phyloP scores from a whole-genome alignment of 495 filamentous ascomycete genomes.

The Schizothecium vesticola region DNA sequence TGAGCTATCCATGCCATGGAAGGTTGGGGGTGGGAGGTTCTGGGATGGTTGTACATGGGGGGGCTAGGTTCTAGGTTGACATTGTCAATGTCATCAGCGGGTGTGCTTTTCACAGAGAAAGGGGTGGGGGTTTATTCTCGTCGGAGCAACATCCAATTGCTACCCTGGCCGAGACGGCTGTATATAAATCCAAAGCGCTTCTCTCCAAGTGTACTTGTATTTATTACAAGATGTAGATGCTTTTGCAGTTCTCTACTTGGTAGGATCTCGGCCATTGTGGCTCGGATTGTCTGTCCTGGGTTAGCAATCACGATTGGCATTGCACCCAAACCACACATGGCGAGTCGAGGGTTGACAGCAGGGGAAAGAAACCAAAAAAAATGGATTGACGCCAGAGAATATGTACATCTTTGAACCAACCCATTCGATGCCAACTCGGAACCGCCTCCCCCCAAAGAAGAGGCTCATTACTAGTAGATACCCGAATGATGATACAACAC shows the following conservation, averaged over 20 bases:
- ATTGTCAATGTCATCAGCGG: not conserved
- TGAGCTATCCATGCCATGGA: not conserved
- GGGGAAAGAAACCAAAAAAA: not conserved
- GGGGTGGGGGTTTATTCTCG: not conserved
- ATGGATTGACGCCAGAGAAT: not conserved
- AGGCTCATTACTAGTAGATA: slow-evolving; percentile 11
- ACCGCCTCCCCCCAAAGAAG: not conserved
- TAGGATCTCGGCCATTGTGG: not conserved
- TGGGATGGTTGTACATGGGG: not conserved
- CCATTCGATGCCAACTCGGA: not conserved
- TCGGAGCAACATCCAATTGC: not conserved
- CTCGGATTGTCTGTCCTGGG: not conserved
- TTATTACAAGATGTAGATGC: not conserved
- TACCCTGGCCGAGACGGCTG: not conserved
- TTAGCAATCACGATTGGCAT: not conserved
- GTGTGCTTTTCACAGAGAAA: slow-evolving; percentile 6
- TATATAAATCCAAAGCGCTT: not conserved
- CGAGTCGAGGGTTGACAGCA: no score
- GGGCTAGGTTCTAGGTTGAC: not conserved
- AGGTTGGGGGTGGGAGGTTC: not conserved
- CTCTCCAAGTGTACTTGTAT: not conserved
- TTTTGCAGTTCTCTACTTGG: not conserved
- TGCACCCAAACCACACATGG: not conserved
- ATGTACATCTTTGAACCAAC: not conserved
- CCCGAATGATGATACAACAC: not conserved